phyloP scores from a whole-genome alignment of 345 rosid genomes.

The Salix arbutifolia region DNA sequence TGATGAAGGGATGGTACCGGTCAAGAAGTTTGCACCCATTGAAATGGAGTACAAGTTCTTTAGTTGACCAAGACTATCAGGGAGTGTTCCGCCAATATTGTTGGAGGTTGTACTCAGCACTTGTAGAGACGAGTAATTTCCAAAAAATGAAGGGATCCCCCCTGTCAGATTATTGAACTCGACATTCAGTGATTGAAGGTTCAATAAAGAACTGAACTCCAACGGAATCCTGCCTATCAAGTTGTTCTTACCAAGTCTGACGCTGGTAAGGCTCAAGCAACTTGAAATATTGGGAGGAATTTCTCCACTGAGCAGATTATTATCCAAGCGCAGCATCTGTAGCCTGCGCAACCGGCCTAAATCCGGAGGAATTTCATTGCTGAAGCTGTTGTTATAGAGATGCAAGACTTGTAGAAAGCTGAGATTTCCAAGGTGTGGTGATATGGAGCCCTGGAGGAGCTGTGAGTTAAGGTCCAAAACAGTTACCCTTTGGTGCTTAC shows the following conservation, averaged over 20 bases:
- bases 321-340: background rate
- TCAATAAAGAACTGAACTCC: constrained; percentile 11
- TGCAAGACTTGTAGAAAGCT: background rate
- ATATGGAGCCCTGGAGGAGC: background rate
- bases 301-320: constrained; percentile 5
- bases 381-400: background rate
- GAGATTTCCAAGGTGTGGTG: constrained; percentile 7
- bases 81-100: constrained; percentile 15
- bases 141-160: constrained; percentile 20
- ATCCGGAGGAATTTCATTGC: background rate
- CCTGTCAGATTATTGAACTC: constrained; percentile 19
- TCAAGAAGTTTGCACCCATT: background rate
- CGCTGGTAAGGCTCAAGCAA: constrained; percentile 1
- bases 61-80: constrained; percentile 12
- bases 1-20: constrained; percentile 16
- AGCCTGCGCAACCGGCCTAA: background rate
- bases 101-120: rapidly evolving
- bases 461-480: background rate
- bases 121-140: constrained; percentile 25
- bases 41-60: background rate
- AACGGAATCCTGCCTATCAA: constrained; percentile 15
- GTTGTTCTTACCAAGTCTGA: background rate
- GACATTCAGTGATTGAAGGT: background rate
- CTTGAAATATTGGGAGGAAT: constrained; percentile 10
- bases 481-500: constrained; percentile 12